Percentiles rank a stretch among this genome's conserved stretches.
These are phyloP conservation scores for Zygoascus sp. DNA, from an alignment of 1,139 yeast species.

Conservation along the genomic window DNA sequence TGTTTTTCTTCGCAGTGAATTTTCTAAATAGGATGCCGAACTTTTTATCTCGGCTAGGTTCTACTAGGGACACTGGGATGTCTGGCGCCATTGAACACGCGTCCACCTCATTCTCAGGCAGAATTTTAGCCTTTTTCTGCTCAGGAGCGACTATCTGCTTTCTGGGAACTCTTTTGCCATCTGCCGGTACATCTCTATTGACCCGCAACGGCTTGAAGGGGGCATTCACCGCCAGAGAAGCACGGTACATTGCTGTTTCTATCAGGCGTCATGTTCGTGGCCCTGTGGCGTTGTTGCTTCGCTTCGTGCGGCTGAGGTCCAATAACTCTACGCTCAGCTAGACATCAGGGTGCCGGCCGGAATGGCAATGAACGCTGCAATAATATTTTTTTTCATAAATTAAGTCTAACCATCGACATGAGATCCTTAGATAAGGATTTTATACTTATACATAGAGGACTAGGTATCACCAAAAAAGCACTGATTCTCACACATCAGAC, in stretches of 20 bases:
- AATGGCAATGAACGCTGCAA: too few species aligned
- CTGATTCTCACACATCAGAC: background rate
- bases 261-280: background rate
- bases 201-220: slow-evolving; percentile 10
- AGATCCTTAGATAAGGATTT: too few species aligned
- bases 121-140: background rate
- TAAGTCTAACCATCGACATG: too few species aligned
- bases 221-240: slow-evolving; percentile 3
- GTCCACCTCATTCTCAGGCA: background rate
- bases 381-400: too few species aligned
- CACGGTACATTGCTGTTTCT: background rate
- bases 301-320: background rate
- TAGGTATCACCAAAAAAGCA: too few species aligned
- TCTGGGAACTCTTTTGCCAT: background rate
- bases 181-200: background rate
- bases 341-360: too few species aligned
- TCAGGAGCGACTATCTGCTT: background rate
- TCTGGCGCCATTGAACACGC: too few species aligned
- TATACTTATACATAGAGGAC: too few species aligned
- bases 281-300: background rate
- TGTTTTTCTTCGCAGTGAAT: slow-evolving; percentile 68
- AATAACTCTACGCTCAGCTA: too few species aligned
- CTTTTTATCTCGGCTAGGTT: background rate
- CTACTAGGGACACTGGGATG: too few species aligned
- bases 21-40: slow-evolving; percentile 63